Evolutionary conservation across 1,284 basidiomycete species (phyloP), one percentile per base, ranked within the genome.

Genomic region (Sphagnurus paluster): DNA sequence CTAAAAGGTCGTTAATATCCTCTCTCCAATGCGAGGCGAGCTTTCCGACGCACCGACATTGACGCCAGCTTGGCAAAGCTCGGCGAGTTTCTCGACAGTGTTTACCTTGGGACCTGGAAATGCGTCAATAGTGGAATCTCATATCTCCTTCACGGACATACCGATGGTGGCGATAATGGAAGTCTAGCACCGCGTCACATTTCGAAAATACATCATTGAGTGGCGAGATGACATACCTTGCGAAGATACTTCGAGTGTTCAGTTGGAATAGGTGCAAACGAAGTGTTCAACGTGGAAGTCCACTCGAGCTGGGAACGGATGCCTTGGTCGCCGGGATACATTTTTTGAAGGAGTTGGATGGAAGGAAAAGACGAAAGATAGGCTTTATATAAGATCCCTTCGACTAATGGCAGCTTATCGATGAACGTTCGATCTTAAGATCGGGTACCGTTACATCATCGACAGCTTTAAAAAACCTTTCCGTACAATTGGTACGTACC

Each of bases 131-230:
- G 19, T 23, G 32, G 11, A 41, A 19, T 51, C 42, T 26, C 34
- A 40, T 44, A 11, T 6, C 14, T 9, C 16, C n/a, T 17, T 10
- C 2, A 40, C 30, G 16, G 5, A 49, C 39, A 52, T 58, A 91
- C 93, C 94, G 63, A 98, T 98, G 52, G 94, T 98, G 50, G 93
- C 94, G 64, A 98, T 97, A 73, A 98, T 97, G 51, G 89, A 77
- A 14, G 93, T 97, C 95, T 98, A 56, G 36, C 28, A 37, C 34
- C 23, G 36, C 28, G 39, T 33, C 23, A 23, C 44, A 53, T 42
- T 43, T 54, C 25, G 40, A 36, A 32, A 29, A 45, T 28, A 19
- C 16, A 50, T 42, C 33, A 45, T 51, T 46, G 30, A 51, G 38
- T 44, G 43, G 29, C 37, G 37, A 2, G 39, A 34, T 30, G 13